Base-by-base conservation (phyloP, 768 basidiomycete species). In the Xerocomus brunneocitrinus region DNA sequence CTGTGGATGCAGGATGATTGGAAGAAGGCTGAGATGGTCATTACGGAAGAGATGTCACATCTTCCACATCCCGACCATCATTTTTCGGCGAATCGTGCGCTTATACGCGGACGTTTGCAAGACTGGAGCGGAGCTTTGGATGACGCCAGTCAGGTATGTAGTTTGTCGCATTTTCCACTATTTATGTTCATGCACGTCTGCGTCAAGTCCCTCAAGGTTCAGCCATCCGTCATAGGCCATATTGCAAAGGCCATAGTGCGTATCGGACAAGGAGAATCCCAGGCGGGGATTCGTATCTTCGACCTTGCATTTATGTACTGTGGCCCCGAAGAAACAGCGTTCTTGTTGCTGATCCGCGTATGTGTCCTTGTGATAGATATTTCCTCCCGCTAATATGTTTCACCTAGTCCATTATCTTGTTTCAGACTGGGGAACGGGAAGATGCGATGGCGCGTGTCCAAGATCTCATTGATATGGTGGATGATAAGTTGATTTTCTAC, bases 271-370 rank as follows among this genome's bases (percentile, higher is more conserved):
- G 56, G 59, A 12, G 49, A 60, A 36, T 16, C 10, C 1, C 34
- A 53, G 39, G 48, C 42, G 10, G 59, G 53, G 13, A 44, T 60
- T 32, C 56, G 56, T 24, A 30, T 41, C 9, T 58, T 60, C 16
- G 60, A 62, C 31, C 60, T 62, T 31, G 27, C 50, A 14, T 62
- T 62, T 41, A 27, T 50, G 46, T 32, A 49, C 27, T 57, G 58
- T n/a, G 34, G 27, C 4, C 47, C 35, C 5, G 38, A 49, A 24
- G 60, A 60, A 22, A 50, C 45, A 3, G 27, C 38, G 1, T 61
- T 60, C 28, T 42, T 61, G 35, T 50, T 60, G 19, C 49, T 60
- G 2, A 44, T 61, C 8, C 55, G 55, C 13, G 60, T 61, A 27
- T 8, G 55, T 53, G n/a, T 31, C 25, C 9, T 25, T 27, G 16